Base-by-base conservation (phyloP, 2,329 filamentous ascomycete genomes). In the Dactylella cylindrospora region DNA sequence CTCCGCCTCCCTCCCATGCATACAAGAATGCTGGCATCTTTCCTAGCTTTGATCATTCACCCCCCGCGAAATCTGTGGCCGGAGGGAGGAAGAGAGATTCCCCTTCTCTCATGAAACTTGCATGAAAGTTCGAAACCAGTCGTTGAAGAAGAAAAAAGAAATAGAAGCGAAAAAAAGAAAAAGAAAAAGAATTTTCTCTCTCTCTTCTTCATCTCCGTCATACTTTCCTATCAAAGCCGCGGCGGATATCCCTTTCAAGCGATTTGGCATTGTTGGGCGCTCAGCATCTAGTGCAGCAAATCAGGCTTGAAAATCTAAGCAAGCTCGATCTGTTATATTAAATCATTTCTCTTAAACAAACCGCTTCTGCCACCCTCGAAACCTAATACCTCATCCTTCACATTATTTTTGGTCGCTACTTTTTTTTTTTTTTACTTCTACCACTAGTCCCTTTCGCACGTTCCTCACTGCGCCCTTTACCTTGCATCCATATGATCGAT, bases 401-500 rank as follows among this genome's bases (percentile, higher is more conserved):
- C 39, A 28, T 43, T 5, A 13, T 31, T 31, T 12, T 20, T 17
- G 9, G 8, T 40, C 32, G 13, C 17, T 33, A 15, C 19, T 20
- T 51, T 7, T 5, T 35, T 15, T 35, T 7, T 35, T 15, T 35
- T 15, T 35, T 15, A 6, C 32, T 13, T 35, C n/a, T 35, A 9
- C 13, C 32, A n/a, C 17, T 39, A 17, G n/a, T n/a, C 39, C n/a
- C 31, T 29, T n/a, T 17, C 23, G 25, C 39, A 17, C 9, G 6
- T n/a, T 5, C 39, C 17, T 19, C n/a, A 33, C 44, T 38, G 44
- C 44, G 44, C 44, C 44, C 17, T 3, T 15, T 17, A 47, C 35
- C 7, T 50, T 40, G 22, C 38, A 29, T 54, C 43, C 57, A 33
- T 52, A 62, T 62, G 57, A 52, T 49, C 44, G 23, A 54, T 51